phyloP scores from a whole-genome alignment of 768 basidiomycete genomes.

The Dentipellis sp. region DNA sequence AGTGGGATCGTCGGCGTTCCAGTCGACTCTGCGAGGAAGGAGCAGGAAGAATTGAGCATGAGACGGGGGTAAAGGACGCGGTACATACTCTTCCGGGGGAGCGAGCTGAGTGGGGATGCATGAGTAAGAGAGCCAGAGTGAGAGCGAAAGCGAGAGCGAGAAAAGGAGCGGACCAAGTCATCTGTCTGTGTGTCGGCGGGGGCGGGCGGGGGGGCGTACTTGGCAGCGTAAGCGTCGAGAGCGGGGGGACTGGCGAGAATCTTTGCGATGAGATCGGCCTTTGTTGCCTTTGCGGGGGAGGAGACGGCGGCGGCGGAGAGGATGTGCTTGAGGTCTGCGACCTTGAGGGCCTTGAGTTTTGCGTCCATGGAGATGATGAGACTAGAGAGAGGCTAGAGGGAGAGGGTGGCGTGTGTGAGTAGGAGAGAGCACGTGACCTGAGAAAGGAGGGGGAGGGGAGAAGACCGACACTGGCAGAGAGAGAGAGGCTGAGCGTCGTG shows the following conservation, averaged over 20 bases:
- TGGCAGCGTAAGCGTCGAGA: slow-evolving; percentile 35
- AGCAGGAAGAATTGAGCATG: neutral
- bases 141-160: slow-evolving; percentile 4
- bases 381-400: slow-evolving; percentile 1
- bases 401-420: neutral
- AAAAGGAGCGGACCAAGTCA: slow-evolving; percentile 19
- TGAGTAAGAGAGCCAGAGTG: slow-evolving; percentile 19
- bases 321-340: slow-evolving; percentile 58
- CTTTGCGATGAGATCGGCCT: slow-evolving; percentile 56
- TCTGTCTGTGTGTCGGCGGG: slow-evolving; percentile 8
- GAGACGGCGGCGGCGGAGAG: slow-evolving; percentile 42
- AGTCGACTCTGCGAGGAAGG: neutral
- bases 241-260: slow-evolving; percentile 47
- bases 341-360: slow-evolving; percentile 55
- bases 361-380: slow-evolving; percentile 26
- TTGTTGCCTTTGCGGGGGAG: slow-evolving; percentile 49
- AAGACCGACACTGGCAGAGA: neutral
- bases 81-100: slow-evolving; percentile 23
- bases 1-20: too few species aligned
- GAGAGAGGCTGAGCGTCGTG: slow-evolving; percentile 1
- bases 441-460: too few species aligned
- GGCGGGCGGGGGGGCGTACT: slow-evolving; percentile 11
- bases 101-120: slow-evolving; percentile 19
- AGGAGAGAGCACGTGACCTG: neutral
- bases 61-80: neutral